These are phyloP conservation scores for Sclerotinia subarctica DNA, from an alignment of 2,329 filamentous ascomycete genomes.

Conservation along the genomic window DNA sequence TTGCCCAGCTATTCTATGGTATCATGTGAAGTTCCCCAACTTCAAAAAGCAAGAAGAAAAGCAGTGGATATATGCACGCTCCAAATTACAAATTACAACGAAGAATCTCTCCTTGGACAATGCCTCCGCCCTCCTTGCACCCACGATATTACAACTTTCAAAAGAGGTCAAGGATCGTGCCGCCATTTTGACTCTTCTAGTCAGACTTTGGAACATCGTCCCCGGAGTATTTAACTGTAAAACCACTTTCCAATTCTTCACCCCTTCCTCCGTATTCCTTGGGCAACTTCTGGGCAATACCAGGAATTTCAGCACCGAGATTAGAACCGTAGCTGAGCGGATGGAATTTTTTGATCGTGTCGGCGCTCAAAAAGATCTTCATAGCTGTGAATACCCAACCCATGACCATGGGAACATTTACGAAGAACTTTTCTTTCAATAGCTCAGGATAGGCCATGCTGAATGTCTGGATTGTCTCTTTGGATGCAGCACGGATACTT, in stretches of 20 bases:
- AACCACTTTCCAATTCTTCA: constrained; percentile 40
- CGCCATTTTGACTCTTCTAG: neutral
- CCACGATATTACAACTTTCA: neutral
- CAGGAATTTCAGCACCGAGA: constrained; percentile 58
- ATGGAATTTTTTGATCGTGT: constrained; percentile 76
- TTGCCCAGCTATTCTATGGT: neutral
- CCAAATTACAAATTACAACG: neutral
- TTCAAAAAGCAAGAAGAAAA: constrained; percentile 7
- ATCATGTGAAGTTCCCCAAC: neutral
- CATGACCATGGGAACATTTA: constrained; percentile 91
- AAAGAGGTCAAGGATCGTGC: neutral
- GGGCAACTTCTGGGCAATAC: constrained; percentile 64
- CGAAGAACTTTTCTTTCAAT: constrained; percentile 87
- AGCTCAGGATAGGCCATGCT: constrained; percentile 85
- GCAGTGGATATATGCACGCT: constrained; percentile 18
- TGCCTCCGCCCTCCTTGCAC: neutral
- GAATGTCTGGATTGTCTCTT: constrained; percentile 79
- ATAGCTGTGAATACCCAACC: constrained; percentile 77
- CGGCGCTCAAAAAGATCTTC: constrained; percentile 70
- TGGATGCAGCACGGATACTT: constrained; percentile 69
- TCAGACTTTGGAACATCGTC: neutral
- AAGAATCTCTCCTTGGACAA: neutral
- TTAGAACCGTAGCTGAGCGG: constrained; percentile 70
- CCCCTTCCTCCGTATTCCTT: constrained; percentile 76
- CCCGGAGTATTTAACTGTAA: constrained; percentile 36